Conservation (phyloP, 352 stramenopile species). For the Plasmopara halstedii region DNA sequence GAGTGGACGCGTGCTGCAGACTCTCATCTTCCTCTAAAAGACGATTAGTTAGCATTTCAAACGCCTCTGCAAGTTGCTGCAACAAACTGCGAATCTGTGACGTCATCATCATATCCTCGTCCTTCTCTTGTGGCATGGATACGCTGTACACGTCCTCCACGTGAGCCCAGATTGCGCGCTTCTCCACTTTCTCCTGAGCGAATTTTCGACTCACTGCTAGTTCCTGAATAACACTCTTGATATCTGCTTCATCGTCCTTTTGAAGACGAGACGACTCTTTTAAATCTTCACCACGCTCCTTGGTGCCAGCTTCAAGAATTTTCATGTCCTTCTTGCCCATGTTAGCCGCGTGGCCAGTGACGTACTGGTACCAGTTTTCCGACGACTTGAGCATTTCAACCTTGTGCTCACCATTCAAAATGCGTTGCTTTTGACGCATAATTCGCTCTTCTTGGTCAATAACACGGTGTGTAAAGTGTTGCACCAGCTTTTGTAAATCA, state of each 20-base stretch:
- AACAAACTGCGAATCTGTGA: constrained; percentile 82
- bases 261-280: constrained; percentile 75
- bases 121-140: constrained; percentile 79
- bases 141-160: constrained; percentile 81
- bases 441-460: constrained; percentile 87
- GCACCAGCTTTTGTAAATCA: constrained; percentile 80
- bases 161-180: constrained; percentile 79
- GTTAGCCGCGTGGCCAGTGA: constrained; percentile 65
- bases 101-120: constrained; percentile 90
- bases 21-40: constrained; percentile 81
- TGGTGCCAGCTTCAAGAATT: constrained; percentile 57
- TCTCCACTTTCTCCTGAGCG: constrained; percentile 72
- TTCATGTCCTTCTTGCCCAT: constrained; percentile 82
- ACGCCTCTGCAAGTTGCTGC: constrained; percentile 79
- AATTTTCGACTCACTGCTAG: constrained; percentile 49
- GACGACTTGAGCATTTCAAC: constrained; percentile 87
- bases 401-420: constrained; percentile 86
- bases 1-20: constrained; percentile 71
- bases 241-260: constrained; percentile 78
- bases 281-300: constrained; percentile 62
- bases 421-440: constrained; percentile 87
- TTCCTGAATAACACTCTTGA: constrained; percentile 63
- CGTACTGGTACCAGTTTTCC: constrained; percentile 87
- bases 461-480: constrained; percentile 85
- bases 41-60: constrained; percentile 85